These are phyloP conservation scores for Leptodontidium sp. DNA, from an alignment of 2,329 filamentous ascomycete species.

Conservation along the genomic window DNA sequence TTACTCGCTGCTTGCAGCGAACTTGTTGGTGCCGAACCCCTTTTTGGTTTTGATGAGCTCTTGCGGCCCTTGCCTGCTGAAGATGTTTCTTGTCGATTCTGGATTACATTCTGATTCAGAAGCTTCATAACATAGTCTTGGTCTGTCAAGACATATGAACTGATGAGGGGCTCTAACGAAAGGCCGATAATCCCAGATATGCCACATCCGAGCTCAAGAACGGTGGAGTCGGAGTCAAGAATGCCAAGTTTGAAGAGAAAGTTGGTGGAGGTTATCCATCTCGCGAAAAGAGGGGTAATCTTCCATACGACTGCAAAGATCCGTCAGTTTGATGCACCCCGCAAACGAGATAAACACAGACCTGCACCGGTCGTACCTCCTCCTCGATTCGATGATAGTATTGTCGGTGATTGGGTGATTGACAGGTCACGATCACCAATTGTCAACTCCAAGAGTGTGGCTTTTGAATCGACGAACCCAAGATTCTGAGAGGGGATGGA, in stretches of 20 bases:
- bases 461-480: slow-evolving; percentile 82
- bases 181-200: slow-evolving; percentile 83
- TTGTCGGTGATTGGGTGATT: slow-evolving; percentile 83
- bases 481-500: slow-evolving; percentile 78
- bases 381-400: slow-evolving; percentile 79
- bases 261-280: slow-evolving; percentile 77
- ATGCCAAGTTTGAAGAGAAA: slow-evolving; percentile 65
- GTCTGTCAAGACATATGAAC: slow-evolving; percentile 80
- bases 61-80: slow-evolving; percentile 35
- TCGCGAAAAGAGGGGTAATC: slow-evolving; percentile 82
- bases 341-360: slow-evolving; percentile 44
- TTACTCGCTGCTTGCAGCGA: slow-evolving; percentile 42
- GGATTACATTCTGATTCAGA: slow-evolving; percentile 77
- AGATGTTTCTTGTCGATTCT: slow-evolving; percentile 55
- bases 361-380: slow-evolving; percentile 79
- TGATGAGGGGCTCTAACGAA: slow-evolving; percentile 67
- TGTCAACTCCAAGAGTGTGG: slow-evolving; percentile 69
- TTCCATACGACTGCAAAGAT: slow-evolving; percentile 80
- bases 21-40: slow-evolving; percentile 11
- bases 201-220: slow-evolving; percentile 89
- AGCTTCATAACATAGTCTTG: slow-evolving; percentile 84
- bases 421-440: slow-evolving; percentile 75
- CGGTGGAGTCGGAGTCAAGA: slow-evolving; percentile 61
- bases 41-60: slow-evolving; percentile 38
- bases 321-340: slow-evolving; percentile 21